Evolutionary conservation across 371 early-diverging fungal species (phyloP).

Genomic region (Mortierella sp.): DNA sequence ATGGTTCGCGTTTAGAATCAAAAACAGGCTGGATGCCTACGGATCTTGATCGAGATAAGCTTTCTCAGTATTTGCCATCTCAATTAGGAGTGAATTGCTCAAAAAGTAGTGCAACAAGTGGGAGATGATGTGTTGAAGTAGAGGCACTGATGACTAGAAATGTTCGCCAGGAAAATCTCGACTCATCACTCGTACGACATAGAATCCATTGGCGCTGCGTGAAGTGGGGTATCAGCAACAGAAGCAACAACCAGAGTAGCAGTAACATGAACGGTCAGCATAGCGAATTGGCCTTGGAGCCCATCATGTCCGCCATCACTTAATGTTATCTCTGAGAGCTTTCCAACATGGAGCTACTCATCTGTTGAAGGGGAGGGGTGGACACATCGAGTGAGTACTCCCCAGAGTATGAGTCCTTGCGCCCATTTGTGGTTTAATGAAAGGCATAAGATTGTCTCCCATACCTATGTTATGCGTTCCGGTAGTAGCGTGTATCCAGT

Average conservation of each 20-base stretch:
- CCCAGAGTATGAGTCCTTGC: not conserved
- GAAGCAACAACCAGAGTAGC: too few species aligned
- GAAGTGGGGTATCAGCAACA: too few species aligned
- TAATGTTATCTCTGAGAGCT: slow-evolving; percentile 2
- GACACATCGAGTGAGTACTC: not conserved
- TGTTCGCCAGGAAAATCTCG: slow-evolving; percentile 39
- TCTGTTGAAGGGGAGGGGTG: too few species aligned
- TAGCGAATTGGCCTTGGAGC: not conserved
- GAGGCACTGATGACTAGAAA: slow-evolving; percentile 41
- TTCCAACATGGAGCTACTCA: slow-evolving; percentile 5
- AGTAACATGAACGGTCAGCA: not conserved
- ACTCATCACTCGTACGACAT: slow-evolving; percentile 40
- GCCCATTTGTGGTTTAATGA: not conserved
- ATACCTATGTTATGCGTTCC: not conserved
- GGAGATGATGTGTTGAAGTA: slow-evolving; percentile 50
- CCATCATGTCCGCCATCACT: slow-evolving; percentile 15
- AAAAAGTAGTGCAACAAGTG: slow-evolving; percentile 54
- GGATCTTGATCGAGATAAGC: too few species aligned
- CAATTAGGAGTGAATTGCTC: too few species aligned
- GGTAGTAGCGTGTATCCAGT: too few species aligned
- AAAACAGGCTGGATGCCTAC: too few species aligned
- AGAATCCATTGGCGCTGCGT: slow-evolving; percentile 37
- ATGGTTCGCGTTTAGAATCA: too few species aligned
- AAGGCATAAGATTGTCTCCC: not conserved
- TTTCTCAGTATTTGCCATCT: too few species aligned